Evolutionary conservation across 2,329 filamentous ascomycete genomes (phyloP).

Genomic region (Zasmidium cellare): DNA sequence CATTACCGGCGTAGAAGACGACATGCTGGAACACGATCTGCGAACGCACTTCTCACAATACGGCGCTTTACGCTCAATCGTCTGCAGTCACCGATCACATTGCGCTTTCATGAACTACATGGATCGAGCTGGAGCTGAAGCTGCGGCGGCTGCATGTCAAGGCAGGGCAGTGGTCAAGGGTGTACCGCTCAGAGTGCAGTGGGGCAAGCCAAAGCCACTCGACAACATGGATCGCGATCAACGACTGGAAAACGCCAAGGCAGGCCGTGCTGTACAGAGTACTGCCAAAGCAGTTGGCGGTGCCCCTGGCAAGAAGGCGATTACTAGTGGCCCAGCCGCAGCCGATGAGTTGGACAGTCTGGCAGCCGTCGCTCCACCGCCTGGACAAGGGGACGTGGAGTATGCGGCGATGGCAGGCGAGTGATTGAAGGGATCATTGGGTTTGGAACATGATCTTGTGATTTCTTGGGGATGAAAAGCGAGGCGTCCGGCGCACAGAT

Average conservation of each 20-base stretch:
- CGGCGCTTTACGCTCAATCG: conserved; percentile 85
- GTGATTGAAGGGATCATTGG: conserved; percentile 39
- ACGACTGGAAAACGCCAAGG: conserved; percentile 75
- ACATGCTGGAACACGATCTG: conserved; percentile 87
- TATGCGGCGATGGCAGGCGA: conserved; percentile 86
- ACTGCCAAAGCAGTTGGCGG: conserved; percentile 26
- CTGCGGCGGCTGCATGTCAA: conserved; percentile 79
- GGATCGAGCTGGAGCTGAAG: conserved; percentile 79
- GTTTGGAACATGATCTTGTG: not conserved
- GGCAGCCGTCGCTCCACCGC: conserved; percentile 69
- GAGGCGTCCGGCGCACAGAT: not conserved
- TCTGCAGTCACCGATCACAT: conserved; percentile 96
- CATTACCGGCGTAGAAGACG: conserved; percentile 92
- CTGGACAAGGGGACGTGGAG: conserved; percentile 72
- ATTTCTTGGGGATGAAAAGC: not conserved
- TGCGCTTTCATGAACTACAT: conserved; percentile 97
- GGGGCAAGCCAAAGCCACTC: conserved; percentile 89
- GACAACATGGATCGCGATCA: conserved; percentile 90
- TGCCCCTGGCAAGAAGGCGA: conserved; percentile 27
- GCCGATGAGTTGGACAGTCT: conserved; percentile 45
- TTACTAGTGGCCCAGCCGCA: conserved; percentile 43
- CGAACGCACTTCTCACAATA: conserved; percentile 87
- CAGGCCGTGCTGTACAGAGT: conserved; percentile 61
- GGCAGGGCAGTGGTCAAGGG: conserved; percentile 88
- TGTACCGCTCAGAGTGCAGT: conserved; percentile 84